Base-by-base conservation (phyloP, 805 yeast species). In the Clavispora asparagi region DNA sequence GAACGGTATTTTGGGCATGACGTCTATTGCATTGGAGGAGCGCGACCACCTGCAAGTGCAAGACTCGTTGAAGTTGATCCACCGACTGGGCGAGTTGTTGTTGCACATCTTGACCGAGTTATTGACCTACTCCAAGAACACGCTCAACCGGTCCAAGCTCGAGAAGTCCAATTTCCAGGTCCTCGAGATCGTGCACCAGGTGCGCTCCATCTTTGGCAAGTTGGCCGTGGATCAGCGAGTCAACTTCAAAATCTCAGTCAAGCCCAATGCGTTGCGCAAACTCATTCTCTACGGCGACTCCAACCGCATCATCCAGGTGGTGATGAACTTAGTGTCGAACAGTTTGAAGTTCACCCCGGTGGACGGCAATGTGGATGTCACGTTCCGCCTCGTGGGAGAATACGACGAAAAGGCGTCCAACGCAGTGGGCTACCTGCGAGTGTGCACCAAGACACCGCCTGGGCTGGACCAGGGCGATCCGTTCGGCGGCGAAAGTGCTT, bases 1-100 rank as follows among this genome's bases (percentile, higher is more conserved):
- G 51, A 94, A 94, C 63, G 99, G 99, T 61, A 94, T 94, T 37
- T 70, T 94, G 45, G 98, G 98, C 52, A 87, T 92, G 91, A 87
- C 97, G 0, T 86, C 95, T 2, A 85, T 92, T 46, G 91, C 96
- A 6, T 82, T 90, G 87, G 94, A 87, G 17, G 98, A 94, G 61
- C 73, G 73, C 27, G 92, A 87, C 54, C 73, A 74, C 5, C 64
- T 71, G 12, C 81, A 82, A 53, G 82, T 90, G 12, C 85, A 85
- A 56, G 83, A 83, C 41, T 83, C 91, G 14, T 68, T 91, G 55
- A 86, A 85, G 51, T 76, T 92, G 44, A 91, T 92, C 44, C 88
- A 87, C 65, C 78, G 96, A 59, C 85, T 95, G 27, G 99, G 99
- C 33, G 98, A 94, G 65, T 70, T 92, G 39, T 69, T 94, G 46